phyloP scores from a whole-genome alignment of 192 early-diverging fungal species.

The Linnemannia elongata region DNA sequence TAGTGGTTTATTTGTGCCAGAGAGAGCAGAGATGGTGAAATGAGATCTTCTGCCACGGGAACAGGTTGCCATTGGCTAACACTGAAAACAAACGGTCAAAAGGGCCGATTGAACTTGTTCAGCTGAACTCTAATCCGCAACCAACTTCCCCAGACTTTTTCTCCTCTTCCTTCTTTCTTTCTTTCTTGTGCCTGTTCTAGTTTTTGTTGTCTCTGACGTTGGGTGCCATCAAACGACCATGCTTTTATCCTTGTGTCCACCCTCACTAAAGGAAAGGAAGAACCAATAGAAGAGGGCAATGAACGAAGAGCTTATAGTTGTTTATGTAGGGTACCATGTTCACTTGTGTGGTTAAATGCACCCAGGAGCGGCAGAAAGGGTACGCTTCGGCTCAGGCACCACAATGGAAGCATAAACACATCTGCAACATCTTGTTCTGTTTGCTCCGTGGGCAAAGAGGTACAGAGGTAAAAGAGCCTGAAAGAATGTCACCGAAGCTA shows the following conservation, averaged over 20 bases:
- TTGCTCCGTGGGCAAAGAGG: neutral
- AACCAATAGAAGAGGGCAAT: neutral
- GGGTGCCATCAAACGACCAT: neutral
- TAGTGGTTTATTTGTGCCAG: neutral
- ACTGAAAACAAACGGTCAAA: slow-evolving; percentile 5
- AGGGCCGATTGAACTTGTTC: neutral
- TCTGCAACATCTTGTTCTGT: neutral
- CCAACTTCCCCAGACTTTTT: slow-evolving; percentile 28
- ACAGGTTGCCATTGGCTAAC: neutral
- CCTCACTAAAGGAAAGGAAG: neutral
- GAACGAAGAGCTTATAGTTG: too few species aligned
- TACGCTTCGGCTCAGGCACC: neutral
- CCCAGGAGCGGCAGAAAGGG: neutral
- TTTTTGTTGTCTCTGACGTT: neutral
- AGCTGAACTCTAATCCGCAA: slow-evolving; percentile 3
- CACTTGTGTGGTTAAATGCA: neutral
- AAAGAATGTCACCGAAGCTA: neutral
- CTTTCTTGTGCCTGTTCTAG: neutral
- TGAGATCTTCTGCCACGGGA: slow-evolving; percentile 17
- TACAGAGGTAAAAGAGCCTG: neutral
- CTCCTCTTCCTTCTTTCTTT: neutral
- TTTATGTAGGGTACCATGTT: neutral
- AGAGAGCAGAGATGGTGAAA: neutral
- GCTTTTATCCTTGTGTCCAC: neutral
- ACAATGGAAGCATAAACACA: neutral